Evolutionary conservation across 2,329 filamentous ascomycete species (phyloP), one percentile per base, ranked within the genome.

Genomic region (Juglanconis juglandina): DNA sequence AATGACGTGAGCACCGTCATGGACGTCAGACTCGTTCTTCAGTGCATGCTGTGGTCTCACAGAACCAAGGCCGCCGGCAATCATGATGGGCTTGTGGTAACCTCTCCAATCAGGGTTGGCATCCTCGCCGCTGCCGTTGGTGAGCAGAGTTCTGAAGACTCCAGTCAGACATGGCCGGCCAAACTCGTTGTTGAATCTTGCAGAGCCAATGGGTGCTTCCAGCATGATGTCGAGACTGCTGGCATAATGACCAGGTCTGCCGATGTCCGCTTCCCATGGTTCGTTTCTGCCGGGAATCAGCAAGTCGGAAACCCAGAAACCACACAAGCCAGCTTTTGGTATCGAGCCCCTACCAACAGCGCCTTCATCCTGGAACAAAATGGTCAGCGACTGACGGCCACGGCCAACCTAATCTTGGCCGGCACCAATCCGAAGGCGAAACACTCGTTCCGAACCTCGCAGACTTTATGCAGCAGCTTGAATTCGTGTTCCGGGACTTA

Each of bases 51-150:
- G 88, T 13, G 95, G 94, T 60, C 95, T 81, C 35, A 98, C 94
- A 5, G 91, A 96, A 53, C 95, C 95, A 41, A 98, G 86, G 71
- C 95, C 95, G 71, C 95, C 95, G 64, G 95, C 95, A 76, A 99
- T 92, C 91, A 97, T 96, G 73, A 96, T 97, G 9, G 95, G 95
- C 79, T 99, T 99, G 77, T 98, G 95, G 73, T 96, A 99, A 32
- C 95, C 95, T 67, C 94, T 85, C 70, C 91, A 84, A 66, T 96
- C 92, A 24, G 81, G 81, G 17, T 70, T 67, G 3, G 73, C 72
- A 53, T 80, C 77, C 42, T 76, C 73, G 62, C 83, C 79, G 46
- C 84, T 84, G 59, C 90, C 81, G 60, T 87, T 82, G 48, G 88
- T 90, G 35, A 96, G 85, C 42, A 99, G 82, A 1, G 95, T 99